These are phyloP conservation scores for Dryas alaskensis DNA, from an alignment of 306 rosid genomes.

Conservation along the genomic window DNA sequence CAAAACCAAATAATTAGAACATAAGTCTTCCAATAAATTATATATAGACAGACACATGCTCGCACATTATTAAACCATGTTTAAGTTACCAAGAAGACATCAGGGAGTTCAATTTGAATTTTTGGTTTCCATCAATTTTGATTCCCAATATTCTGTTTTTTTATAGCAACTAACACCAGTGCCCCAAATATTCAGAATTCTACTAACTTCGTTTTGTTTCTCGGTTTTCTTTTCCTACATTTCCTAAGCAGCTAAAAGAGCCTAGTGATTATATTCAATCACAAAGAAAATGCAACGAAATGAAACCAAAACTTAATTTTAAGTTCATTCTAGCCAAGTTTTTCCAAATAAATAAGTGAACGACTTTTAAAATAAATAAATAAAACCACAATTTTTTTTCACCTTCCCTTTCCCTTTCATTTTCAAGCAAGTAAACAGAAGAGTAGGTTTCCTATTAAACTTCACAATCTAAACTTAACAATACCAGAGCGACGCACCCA, in stretches of 20 bases:
- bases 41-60: neutral
- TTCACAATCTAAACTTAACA: neutral
- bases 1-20: constrained; percentile 14
- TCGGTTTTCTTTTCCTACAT: too few species aligned
- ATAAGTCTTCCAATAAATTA: neutral
- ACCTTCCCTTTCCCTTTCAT: constrained; percentile 10
- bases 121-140: neutral
- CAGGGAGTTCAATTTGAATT: neutral
- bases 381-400: neutral
- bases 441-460: neutral
- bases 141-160: neutral
- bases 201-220: too few species aligned
- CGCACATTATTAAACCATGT: neutral
- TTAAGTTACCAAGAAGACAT: neutral
- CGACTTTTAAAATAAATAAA: neutral
- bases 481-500: neutral
- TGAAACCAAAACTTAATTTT: neutral
- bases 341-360: neutral
- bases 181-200: too few species aligned
- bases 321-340: neutral
- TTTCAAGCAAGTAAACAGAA: constrained; percentile 11
- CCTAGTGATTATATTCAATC: neutral
- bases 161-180: too few species aligned
- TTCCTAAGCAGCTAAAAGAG: too few species aligned
- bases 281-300: neutral